Conservation (phyloP, 192 early-diverging fungal genomes). For the Linnemannia zychae region DNA sequence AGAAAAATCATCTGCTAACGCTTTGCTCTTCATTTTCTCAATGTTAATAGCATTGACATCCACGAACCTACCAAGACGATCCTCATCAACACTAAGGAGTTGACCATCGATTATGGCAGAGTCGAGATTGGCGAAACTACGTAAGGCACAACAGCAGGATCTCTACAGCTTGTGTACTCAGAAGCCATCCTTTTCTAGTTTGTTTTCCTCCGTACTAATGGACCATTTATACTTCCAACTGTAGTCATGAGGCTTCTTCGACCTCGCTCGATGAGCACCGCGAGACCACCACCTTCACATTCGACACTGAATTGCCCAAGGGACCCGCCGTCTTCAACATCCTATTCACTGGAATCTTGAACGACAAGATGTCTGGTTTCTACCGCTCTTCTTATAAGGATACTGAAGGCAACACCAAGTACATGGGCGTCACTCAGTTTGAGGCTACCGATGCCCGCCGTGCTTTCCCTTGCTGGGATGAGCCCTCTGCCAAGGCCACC, state of each 20-base stretch:
- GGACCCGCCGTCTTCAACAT: slow-evolving; percentile 67
- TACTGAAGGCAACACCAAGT: slow-evolving; percentile 54
- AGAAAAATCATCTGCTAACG: background rate
- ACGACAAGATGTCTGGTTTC: slow-evolving; percentile 95
- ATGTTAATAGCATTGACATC: slow-evolving; percentile 17
- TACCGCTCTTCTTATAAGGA: slow-evolving; percentile 84
- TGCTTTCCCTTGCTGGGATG: slow-evolving; percentile 97
- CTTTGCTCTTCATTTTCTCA: background rate
- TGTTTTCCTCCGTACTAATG: background rate
- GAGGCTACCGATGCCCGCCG: slow-evolving; percentile 92
- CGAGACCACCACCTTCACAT: slow-evolving; percentile 69
- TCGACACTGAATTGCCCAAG: slow-evolving; percentile 64
- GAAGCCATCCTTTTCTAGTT: too few relatives aligned
- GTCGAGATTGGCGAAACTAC: slow-evolving; percentile 44
- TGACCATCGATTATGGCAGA: slow-evolving; percentile 28
- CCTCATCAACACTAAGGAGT: slow-evolving; percentile 54
- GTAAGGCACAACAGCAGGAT: slow-evolving; percentile 18
- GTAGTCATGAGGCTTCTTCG: slow-evolving; percentile 51
- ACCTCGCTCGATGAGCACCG: slow-evolving; percentile 62
- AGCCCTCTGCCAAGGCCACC: slow-evolving; percentile 94
- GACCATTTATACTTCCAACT: background rate
- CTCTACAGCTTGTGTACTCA: too few relatives aligned
- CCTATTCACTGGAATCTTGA: slow-evolving; percentile 74
- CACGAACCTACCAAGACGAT: slow-evolving; percentile 50
- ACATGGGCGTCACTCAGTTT: slow-evolving; percentile 95